Conservation (phyloP, 306 rosid species). For the Quercus engelmannii region DNA sequence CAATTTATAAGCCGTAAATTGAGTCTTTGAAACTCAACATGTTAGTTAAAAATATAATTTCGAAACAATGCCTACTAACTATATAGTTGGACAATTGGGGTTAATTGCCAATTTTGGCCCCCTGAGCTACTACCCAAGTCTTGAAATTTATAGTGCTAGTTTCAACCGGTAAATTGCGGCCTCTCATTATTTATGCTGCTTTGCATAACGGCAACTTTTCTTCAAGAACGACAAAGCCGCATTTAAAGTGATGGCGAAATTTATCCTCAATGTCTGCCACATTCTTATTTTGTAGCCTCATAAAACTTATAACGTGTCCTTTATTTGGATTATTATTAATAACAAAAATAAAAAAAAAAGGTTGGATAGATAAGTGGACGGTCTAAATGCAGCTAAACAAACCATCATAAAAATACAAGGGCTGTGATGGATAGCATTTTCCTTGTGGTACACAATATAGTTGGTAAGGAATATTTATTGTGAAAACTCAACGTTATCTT, state of each 20-base stretch:
- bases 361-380: neutral
- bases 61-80: too few species aligned
- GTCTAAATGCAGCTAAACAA: neutral
- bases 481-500: neutral
- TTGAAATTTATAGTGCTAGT: too few species aligned
- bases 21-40: too few species aligned
- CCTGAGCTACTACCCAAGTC: too few species aligned
- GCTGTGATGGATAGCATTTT: constrained; percentile 2
- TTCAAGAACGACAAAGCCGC: neutral
- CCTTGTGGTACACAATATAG: neutral
- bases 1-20: too few species aligned
- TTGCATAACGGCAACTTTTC: neutral
- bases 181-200: neutral
- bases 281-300: constrained; percentile 17
- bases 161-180: too few species aligned
- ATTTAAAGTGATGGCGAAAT: constrained; percentile 23
- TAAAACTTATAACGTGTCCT: neutral
- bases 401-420: neutral
- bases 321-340: neutral
- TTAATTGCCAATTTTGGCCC: too few species aligned
- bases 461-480: neutral
- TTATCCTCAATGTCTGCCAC: constrained; percentile 14
- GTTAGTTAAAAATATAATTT: too few species aligned
- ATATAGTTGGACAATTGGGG: too few species aligned
- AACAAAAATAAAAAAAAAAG: neutral